A percentile compares a stretch with the other conserved stretches of the same genome.
phyloP scores from a whole-genome alignment of 495 filamentous ascomycete genomes.

The Penicillium coprophilum region DNA sequence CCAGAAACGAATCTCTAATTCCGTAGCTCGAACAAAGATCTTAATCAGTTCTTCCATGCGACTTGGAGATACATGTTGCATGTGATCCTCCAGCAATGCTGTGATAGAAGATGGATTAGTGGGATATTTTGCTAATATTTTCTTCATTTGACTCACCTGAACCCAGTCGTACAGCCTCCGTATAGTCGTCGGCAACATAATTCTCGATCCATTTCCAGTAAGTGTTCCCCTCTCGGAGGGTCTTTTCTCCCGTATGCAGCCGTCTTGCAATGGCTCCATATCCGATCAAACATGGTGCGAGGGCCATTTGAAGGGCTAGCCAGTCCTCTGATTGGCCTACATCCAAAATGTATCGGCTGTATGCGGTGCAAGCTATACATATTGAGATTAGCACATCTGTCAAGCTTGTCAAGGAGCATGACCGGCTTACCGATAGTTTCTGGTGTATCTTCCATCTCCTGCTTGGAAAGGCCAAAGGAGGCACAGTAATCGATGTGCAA shows the following conservation, averaged over 20 bases:
- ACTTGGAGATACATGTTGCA: conserved; percentile 64
- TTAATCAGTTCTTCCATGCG: conserved; percentile 77
- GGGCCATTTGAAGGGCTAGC: conserved; percentile 76
- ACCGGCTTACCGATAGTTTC: conserved; percentile 67
- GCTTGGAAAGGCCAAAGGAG: conserved; percentile 72
- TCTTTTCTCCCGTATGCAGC: conserved; percentile 53
- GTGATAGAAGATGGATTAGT: conserved; percentile 21
- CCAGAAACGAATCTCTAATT: conserved; percentile 91
- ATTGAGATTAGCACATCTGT: not conserved
- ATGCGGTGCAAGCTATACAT: conserved; percentile 45
- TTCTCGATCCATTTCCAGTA: conserved; percentile 91
- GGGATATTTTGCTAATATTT: conserved; percentile 8
- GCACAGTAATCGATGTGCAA: conserved; percentile 79
- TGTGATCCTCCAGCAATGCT: conserved; percentile 73
- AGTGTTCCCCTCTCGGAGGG: conserved; percentile 66
- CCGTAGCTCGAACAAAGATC: conserved; percentile 84
- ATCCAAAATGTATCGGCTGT: conserved; percentile 78
- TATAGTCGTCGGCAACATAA: conserved; percentile 77
- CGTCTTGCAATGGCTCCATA: conserved; percentile 75
- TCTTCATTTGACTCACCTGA: conserved; percentile 51
- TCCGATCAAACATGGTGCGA: conserved; percentile 83
- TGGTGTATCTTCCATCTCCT: conserved; percentile 68
- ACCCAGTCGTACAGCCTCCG: conserved; percentile 63
- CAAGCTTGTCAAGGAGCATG: conserved; percentile 29
- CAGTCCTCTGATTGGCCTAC: conserved; percentile 83